Percentiles rank a stretch among this genome's conserved stretches.
Evolutionary conservation across 2,329 filamentous ascomycete species (phyloP).

Genomic region (Fusarium sp.): DNA sequence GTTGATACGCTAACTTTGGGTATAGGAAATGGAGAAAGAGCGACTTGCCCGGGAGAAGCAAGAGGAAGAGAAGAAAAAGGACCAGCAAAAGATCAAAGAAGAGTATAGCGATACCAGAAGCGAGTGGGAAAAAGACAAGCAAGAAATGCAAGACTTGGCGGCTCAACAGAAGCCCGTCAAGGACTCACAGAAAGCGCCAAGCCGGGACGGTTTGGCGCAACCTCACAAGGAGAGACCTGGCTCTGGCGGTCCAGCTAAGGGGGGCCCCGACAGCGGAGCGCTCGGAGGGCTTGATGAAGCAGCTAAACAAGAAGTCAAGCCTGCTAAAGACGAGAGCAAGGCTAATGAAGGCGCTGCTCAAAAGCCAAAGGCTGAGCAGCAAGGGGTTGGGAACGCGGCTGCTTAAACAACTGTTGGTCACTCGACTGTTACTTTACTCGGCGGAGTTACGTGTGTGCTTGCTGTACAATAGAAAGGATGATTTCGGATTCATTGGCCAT

Average conservation of each 20-base stretch:
- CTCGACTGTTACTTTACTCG: neutral
- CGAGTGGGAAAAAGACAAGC: conserved; percentile 93
- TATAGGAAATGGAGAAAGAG: conserved; percentile 91
- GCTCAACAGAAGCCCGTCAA: conserved; percentile 35
- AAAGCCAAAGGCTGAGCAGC: neutral
- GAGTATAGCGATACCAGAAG: conserved; percentile 79
- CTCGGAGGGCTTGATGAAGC: conserved; percentile 15
- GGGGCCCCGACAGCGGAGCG: conserved; percentile 16
- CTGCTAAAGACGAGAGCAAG: conserved; percentile 21
- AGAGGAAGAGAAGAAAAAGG: conserved; percentile 73
- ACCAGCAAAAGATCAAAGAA: conserved; percentile 77
- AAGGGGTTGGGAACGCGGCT: conserved; percentile 23
- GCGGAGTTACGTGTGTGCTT: neutral
- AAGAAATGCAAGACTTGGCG: conserved; percentile 75
- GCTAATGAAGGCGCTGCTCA: conserved; percentile 19
- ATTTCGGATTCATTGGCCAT: conserved; percentile 18
- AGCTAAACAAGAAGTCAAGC: conserved; percentile 13
- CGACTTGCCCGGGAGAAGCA: conserved; percentile 82
- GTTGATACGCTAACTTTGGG: conserved; percentile 27
- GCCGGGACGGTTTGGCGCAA: conserved; percentile 27
- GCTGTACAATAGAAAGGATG: conserved; percentile 40
- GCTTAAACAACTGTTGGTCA: conserved; percentile 15
- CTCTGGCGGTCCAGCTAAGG: conserved; percentile 18
- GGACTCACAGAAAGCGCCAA: conserved; percentile 30
- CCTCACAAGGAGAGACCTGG: conserved; percentile 27